Conservation (phyloP, 2,329 filamentous ascomycete species). For the Metarhizium album region DNA sequence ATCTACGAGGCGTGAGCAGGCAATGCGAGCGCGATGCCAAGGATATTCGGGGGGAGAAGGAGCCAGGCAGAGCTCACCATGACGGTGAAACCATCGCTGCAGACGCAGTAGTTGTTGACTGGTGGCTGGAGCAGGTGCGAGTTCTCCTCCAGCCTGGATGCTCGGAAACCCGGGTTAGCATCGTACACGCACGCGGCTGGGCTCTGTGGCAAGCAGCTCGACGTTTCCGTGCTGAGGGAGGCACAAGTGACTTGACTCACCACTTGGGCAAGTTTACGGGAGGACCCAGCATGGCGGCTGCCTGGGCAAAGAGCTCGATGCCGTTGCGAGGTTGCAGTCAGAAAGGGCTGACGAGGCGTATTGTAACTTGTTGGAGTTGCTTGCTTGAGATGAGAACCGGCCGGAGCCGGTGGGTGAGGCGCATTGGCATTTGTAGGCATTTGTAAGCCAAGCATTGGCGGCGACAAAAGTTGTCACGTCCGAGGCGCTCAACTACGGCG, state of each 20-base stretch:
- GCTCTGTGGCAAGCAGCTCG: background rate
- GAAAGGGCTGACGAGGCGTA: background rate
- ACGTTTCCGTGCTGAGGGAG: background rate
- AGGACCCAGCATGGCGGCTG: slow-evolving; percentile 31
- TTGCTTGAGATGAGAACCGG: too few species aligned
- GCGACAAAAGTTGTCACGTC: too few species aligned
- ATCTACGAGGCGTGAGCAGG: slow-evolving; percentile 38
- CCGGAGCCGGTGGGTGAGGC: too few species aligned
- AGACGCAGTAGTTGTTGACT: slow-evolving; percentile 96
- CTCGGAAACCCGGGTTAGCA: background rate
- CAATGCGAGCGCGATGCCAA: background rate
- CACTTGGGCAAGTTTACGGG: slow-evolving; percentile 49
- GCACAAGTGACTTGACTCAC: slow-evolving; percentile 25
- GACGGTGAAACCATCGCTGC: slow-evolving; percentile 71
- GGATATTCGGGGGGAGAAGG: background rate
- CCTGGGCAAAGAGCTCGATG: background rate
- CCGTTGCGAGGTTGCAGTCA: background rate
- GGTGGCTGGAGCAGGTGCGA: slow-evolving; percentile 86
- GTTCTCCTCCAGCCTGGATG: slow-evolving; percentile 73
- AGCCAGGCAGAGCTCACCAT: slow-evolving; percentile 51
- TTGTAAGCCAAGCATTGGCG: too few species aligned
- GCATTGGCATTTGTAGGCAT: background rate
- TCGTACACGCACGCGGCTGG: background rate
- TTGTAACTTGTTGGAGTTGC: background rate
- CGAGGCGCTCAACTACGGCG: too few species aligned